Base-by-base conservation (phyloP, 1,284 basidiomycete genomes). In the Naganishia sp. region DNA sequence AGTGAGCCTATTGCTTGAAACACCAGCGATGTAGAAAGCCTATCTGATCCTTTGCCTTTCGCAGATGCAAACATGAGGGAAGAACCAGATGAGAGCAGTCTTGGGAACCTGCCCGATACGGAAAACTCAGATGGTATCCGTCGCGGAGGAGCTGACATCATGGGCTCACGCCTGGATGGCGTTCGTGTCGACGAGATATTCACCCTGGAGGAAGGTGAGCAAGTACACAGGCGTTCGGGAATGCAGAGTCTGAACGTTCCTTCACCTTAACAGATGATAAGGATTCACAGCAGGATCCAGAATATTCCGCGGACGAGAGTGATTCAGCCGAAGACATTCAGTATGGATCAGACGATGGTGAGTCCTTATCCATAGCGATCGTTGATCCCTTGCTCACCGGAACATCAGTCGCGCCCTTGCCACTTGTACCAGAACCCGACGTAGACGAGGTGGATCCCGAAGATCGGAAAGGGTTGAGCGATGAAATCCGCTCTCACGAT, bases 401-500 rank as follows among this genome's bases (percentile, higher is more conserved):
- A 21, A 21, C 15, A 31, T n/a, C 16, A 61, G 59, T 36, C 43
- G 33, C 11, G 16, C 59, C 59, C 9, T 10, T 39, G 13, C 48
- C 48, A 5, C 2, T 44, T 9, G n/a, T 6, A 13, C 33, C 48
- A 21, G 48, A 50, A n/a, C n/a, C 36, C 7, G 48, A 61, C 18
- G 39, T 49, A 18, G 33, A 39, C 16, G 59, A 61, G 49, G 59
- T 42, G 5, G 48, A 61, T 36, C 59, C 59, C 16, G 59, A 61
- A 7, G 33, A 61, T n/a, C 16, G 23, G 10, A 28, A 42, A 4
- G 59, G 21, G 3, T 21, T 61, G 33, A 28, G 33, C 25, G 36
- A 33, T 6, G 65, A 66, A 33, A 66, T 66, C 45, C 56, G 59
- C 21, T 43, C 31, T 23, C 65, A 66, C 43, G 49, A 66, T 45